Conservation (phyloP, 1,139 yeast species). For the Blastobotrys proliferans region DNA sequence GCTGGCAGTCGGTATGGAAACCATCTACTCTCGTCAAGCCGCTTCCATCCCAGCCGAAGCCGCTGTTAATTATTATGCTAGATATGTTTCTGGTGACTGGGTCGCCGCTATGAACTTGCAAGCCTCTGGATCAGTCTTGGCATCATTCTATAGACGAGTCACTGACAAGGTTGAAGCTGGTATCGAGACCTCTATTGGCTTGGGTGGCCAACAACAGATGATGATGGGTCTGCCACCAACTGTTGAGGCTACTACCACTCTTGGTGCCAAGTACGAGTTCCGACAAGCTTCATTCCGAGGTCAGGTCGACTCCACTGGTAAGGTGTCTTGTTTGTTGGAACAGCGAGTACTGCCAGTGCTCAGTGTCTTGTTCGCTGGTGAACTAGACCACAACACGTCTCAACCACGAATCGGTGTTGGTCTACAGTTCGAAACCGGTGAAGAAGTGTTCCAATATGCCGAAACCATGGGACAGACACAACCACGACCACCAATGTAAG, state of each 20-base stretch:
- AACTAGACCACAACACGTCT: constrained; percentile 85
- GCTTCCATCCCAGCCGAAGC: constrained; percentile 83
- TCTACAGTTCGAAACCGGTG: constrained; percentile 95
- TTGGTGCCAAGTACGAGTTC: constrained; percentile 97
- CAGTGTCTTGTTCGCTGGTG: constrained; percentile 86
- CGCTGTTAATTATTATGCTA: constrained; percentile 84
- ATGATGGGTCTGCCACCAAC: constrained; percentile 80
- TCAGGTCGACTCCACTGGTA: constrained; percentile 87
- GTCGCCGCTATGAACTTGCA: constrained; percentile 91
- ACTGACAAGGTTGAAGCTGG: constrained; percentile 95
- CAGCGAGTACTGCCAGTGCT: constrained; percentile 91
- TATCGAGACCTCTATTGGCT: constrained; percentile 82
- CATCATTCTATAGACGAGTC: constrained; percentile 92
- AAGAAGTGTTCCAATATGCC: constrained; percentile 53
- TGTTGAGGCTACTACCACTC: constrained; percentile 85
- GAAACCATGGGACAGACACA: constrained; percentile 27
- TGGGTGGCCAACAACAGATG: constrained; percentile 67
- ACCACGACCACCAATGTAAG: constrained; percentile 35
- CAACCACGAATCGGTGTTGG: constrained; percentile 89
- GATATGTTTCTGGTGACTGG: constrained; percentile 87
- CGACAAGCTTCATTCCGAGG: constrained; percentile 96
- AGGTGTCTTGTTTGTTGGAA: constrained; percentile 86
- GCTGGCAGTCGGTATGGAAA: constrained; percentile 86
- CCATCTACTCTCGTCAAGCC: constrained; percentile 80
- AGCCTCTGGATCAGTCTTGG: constrained; percentile 85